Percentiles rank a stretch among this genome's conserved stretches.
phyloP scores from a whole-genome alignment of 73 alveolate species.

The Paramecium pentaurelia region DNA sequence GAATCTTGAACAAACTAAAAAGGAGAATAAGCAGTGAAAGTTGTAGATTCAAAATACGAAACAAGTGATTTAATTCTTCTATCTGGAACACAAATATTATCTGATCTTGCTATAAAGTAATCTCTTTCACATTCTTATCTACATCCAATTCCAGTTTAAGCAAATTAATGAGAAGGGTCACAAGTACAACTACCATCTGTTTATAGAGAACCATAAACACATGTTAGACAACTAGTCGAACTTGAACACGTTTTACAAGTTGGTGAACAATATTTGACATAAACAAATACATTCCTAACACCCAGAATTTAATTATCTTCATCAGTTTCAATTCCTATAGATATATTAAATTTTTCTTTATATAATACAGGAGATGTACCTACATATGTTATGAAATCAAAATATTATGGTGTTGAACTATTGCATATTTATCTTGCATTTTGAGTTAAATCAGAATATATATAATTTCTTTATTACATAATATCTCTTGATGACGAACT shows the following conservation, averaged over 20 bases:
- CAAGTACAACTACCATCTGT: not conserved
- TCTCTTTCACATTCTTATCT: not conserved
- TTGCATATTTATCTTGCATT: not conserved
- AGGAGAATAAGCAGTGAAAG: not conserved
- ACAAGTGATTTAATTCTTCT: not conserved
- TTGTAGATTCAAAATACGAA: not conserved
- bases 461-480: not conserved
- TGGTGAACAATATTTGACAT: not conserved
- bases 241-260: not conserved
- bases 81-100: not conserved
- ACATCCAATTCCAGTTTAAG: not conserved
- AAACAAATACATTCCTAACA: not conserved
- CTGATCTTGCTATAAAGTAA: not conserved
- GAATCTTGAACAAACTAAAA: not conserved
- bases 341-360: not conserved
- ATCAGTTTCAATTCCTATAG: not conserved
- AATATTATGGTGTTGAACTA: not conserved
- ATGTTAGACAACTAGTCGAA: not conserved
- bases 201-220: not conserved
- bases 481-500: not conserved
- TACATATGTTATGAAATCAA: not conserved
- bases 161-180: not conserved
- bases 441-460: not conserved
- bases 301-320: not conserved
- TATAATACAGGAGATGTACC: not conserved